These are phyloP conservation scores for Crithidia fasciculata DNA, from an alignment of 208 protist genomes.

Conservation along the genomic window DNA sequence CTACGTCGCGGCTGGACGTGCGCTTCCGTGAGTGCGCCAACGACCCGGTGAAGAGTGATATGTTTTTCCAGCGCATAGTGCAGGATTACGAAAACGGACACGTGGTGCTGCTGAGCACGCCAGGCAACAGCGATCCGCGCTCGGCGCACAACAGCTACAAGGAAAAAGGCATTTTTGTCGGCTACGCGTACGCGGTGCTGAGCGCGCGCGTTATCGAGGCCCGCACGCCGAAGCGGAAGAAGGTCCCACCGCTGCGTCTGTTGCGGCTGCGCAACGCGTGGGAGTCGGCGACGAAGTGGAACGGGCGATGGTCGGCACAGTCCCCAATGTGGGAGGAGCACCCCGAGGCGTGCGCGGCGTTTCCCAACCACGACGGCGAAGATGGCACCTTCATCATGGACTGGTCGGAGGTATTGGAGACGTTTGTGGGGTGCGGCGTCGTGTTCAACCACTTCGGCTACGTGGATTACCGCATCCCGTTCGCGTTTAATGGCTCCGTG, in stretches of 20 bases:
- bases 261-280: slow-evolving; percentile 68
- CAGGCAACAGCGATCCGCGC: slow-evolving; percentile 36
- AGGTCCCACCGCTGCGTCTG: slow-evolving; percentile 35
- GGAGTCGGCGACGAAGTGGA: slow-evolving; percentile 56
- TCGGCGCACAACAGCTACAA: slow-evolving; percentile 31
- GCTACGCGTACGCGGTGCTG: slow-evolving; percentile 63
- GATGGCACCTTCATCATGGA: slow-evolving; percentile 55
- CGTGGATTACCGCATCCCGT: slow-evolving; percentile 66
- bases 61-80: slow-evolving; percentile 56
- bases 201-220: slow-evolving; percentile 22
- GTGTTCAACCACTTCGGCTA: slow-evolving; percentile 43
- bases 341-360: slow-evolving; percentile 43
- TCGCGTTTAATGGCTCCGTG: slow-evolving; percentile 37
- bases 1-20: slow-evolving; percentile 50
- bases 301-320: slow-evolving; percentile 49
- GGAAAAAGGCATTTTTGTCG: slow-evolving; percentile 50
- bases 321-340: slow-evolving; percentile 52
- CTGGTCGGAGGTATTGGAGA: slow-evolving; percentile 53
- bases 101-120: slow-evolving; percentile 59
- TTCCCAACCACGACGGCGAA: slow-evolving; percentile 40
- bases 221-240: slow-evolving; percentile 17
- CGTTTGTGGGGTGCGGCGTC: slow-evolving; percentile 63
- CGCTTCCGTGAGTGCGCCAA: slow-evolving; percentile 33
- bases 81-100: slow-evolving; percentile 41
- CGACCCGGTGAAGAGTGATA: slow-evolving; percentile 31